phyloP scores from a whole-genome alignment of 2,329 filamentous ascomycete genomes.

The Clonostachys sp. region DNA sequence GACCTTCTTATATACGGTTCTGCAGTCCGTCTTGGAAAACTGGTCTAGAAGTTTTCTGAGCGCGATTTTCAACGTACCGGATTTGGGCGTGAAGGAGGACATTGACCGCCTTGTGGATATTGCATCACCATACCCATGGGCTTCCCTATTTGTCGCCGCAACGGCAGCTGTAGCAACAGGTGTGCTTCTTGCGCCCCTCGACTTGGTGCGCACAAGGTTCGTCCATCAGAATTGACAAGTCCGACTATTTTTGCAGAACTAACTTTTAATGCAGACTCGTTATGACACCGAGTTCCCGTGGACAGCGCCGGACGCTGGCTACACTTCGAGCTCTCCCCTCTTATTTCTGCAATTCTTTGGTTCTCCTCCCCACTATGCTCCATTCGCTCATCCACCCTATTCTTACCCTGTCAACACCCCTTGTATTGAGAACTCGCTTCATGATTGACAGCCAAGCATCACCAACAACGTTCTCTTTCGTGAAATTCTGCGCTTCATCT shows the following conservation, averaged over 20 bases:
- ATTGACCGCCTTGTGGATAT: conserved; percentile 69
- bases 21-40: conserved; percentile 83
- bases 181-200: conserved; percentile 78
- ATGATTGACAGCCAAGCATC: conserved; percentile 77
- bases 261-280: conserved; percentile 54
- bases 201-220: conserved; percentile 76
- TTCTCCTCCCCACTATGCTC: conserved; percentile 80
- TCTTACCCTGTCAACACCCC: conserved; percentile 75
- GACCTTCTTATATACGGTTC: conserved; percentile 84
- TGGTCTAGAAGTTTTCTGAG: conserved; percentile 91
- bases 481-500: conserved; percentile 76
- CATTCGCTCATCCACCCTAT: conserved; percentile 82
- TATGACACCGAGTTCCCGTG: conserved; percentile 71
- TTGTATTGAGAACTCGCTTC: conserved; percentile 81
- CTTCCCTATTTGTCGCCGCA: conserved; percentile 70
- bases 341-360: conserved; percentile 63
- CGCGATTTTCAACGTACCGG: conserved; percentile 84
- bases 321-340: conserved; percentile 76
- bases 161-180: conserved; percentile 67
- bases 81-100: conserved; percentile 71
- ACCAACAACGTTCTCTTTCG: conserved; percentile 75
- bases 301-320: conserved; percentile 72
- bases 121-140: conserved; percentile 76
- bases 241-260: conserved; percentile 15
- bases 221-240: conserved; percentile 20